A percentile compares a stretch with the other conserved stretches of the same genome.
These are phyloP conservation scores for Aspergillus sp. DNA, from an alignment of 2,329 filamentous ascomycete genomes.

Conservation along the genomic window DNA sequence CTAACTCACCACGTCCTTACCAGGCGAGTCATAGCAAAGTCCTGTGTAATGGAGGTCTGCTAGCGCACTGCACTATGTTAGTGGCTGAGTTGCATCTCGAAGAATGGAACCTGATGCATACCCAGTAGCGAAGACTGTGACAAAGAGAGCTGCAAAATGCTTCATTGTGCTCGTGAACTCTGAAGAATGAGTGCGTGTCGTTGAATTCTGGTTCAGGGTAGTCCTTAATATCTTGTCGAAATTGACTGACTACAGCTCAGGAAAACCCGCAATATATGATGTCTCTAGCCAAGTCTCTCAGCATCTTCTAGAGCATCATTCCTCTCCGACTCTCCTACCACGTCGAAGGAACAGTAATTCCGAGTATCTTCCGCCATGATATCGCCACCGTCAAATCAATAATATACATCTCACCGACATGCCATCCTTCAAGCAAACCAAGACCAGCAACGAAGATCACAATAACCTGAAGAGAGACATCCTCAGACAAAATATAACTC, in stretches of 20 bases:
- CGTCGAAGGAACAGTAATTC: background rate
- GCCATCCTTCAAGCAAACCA: background rate
- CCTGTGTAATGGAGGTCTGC: constrained; percentile 19
- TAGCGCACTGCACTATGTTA: constrained; percentile 12
- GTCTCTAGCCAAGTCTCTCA: background rate
- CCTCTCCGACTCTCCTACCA: background rate
- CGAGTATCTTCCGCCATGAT: background rate
- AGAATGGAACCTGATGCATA: background rate
- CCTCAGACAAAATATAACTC: background rate
- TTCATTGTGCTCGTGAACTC: background rate
- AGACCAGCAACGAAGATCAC: background rate
- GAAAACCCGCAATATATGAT: background rate
- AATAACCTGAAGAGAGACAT: background rate
- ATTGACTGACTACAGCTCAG: background rate
- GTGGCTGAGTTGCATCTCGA: background rate
- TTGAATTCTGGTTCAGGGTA: background rate
- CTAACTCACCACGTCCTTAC: constrained; percentile 15
- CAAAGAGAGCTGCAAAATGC: constrained; percentile 4
- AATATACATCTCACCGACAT: background rate
- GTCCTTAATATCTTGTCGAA: no score
- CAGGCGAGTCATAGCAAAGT: constrained; percentile 17
- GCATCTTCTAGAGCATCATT: background rate
- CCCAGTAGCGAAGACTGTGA: constrained; percentile 12
- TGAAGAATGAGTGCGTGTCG: background rate
- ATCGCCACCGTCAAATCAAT: background rate